These are phyloP conservation scores for Crithidia acanthocephali DNA, from an alignment of 208 protist genomes.

Conservation along the genomic window DNA sequence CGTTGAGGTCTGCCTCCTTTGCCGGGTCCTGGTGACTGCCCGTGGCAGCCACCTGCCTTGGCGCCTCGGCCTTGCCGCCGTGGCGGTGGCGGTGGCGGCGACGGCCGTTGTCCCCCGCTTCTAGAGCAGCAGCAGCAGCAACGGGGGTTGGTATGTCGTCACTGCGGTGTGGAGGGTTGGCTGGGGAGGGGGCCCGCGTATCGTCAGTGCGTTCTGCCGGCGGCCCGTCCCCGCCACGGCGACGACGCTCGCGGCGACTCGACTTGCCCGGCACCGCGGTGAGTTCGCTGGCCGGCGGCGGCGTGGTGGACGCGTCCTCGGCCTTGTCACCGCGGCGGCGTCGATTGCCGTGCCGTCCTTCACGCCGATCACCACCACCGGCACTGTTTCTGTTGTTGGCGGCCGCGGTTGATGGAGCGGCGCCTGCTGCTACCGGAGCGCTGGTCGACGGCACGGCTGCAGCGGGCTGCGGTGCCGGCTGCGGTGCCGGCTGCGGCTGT, in stretches of 20 bases:
- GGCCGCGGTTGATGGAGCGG: not conserved
- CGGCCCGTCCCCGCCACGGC: conserved; percentile 1
- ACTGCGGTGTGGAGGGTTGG: not conserved
- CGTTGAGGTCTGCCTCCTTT: not conserved
- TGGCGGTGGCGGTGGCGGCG: conserved; percentile 22
- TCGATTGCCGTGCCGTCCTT: conserved; percentile 14
- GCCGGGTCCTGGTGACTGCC: not conserved
- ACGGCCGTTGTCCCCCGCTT: not conserved
- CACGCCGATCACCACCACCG: not conserved
- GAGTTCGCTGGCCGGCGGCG: not conserved
- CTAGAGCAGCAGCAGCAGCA: not conserved
- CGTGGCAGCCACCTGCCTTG: not conserved
- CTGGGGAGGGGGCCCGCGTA: conserved; percentile 16
- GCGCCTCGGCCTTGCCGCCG: not conserved
- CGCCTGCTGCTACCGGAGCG: not conserved
- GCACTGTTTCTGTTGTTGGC: not conserved
- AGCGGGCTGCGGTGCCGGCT: not conserved
- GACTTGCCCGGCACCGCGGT: not conserved
- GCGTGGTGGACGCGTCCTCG: not conserved
- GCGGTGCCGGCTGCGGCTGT: not conserved
- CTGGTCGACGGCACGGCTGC: too few species aligned
- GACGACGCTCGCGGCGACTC: conserved; percentile 13
- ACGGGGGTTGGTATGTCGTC: conserved; percentile 4
- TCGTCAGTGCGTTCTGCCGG: conserved; percentile 6
- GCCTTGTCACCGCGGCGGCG: conserved; percentile 4